Conservation (phyloP, 2,329 filamentous ascomycete genomes). For the Tetracladium maxilliforme region DNA sequence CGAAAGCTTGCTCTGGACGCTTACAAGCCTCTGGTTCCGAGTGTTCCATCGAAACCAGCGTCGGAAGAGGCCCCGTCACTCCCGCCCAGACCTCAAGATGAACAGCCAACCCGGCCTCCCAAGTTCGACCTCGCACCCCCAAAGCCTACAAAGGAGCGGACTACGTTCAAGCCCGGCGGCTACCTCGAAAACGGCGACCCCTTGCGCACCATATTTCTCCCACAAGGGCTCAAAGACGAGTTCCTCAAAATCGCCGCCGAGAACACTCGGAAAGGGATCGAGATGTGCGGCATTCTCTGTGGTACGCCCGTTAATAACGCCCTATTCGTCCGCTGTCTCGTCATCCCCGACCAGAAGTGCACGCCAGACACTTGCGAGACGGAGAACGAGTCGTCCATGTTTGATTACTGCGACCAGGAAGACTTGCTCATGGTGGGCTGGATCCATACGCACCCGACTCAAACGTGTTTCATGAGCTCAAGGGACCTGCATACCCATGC, state of each 20-base stretch:
- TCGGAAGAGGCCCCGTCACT: too few species aligned
- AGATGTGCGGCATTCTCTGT: constrained; percentile 91
- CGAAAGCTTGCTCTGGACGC: too few species aligned
- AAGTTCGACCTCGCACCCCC: constrained; percentile 10
- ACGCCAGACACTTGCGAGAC: constrained; percentile 94
- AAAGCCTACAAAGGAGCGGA: constrained; percentile 10
- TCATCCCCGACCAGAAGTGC: constrained; percentile 82
- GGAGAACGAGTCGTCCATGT: constrained; percentile 68
- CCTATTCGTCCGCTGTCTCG: constrained; percentile 73
- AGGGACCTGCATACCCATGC: constrained; percentile 87
- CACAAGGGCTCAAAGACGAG: constrained; percentile 52
- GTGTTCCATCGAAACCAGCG: too few species aligned
- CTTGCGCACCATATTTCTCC: constrained; percentile 78
- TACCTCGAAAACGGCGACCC: constrained; percentile 83
- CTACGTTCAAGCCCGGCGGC: constrained; percentile 62
- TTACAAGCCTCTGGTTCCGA: too few species aligned
- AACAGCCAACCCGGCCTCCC: too few species aligned
- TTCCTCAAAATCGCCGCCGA: constrained; percentile 62
- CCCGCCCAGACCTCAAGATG: too few species aligned
- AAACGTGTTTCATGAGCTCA: constrained; percentile 96
- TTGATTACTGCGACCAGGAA: constrained; percentile 77
- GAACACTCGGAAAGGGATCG: constrained; percentile 72
- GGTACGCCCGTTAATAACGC: constrained; percentile 87
- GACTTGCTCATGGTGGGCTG: constrained; percentile 81
- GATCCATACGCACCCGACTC: constrained; percentile 96